A percentile compares a stretch with the other conserved stretches of the same genome.
Evolutionary conservation across 208 protist species (phyloP).

Genomic region (Histomonas meleagridis): DNA sequence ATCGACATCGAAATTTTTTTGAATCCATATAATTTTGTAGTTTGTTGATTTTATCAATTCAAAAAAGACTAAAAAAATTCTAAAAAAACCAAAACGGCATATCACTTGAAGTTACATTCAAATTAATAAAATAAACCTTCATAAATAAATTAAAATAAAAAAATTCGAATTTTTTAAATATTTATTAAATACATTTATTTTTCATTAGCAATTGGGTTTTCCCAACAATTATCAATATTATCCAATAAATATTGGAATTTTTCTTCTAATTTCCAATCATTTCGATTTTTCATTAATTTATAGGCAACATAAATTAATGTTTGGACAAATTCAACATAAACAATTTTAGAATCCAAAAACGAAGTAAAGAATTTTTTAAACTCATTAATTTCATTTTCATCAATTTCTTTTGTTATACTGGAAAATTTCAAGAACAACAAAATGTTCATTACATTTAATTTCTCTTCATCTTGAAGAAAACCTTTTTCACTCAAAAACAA

Average conservation of each 20-base stretch:
- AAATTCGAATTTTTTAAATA: too few species aligned
- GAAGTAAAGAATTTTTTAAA: constrained; percentile 19
- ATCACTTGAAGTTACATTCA: too few species aligned
- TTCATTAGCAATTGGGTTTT: too few species aligned
- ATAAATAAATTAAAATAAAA: too few species aligned
- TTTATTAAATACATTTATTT: too few species aligned
- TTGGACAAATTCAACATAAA: constrained; percentile 26
- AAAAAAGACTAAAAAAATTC: too few species aligned
- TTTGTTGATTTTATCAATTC: too few species aligned
- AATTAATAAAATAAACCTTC: too few species aligned
- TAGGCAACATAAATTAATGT: background rate
- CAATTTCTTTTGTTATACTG: background rate
- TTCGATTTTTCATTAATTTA: background rate
- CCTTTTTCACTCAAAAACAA: background rate
- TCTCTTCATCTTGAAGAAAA: background rate
- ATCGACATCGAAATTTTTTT: too few species aligned
- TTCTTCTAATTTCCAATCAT: background rate
- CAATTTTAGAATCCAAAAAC: background rate
- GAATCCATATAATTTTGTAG: too few species aligned
- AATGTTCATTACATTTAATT: background rate
- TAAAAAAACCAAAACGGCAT: too few species aligned
- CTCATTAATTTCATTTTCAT: background rate
- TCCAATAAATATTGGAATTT: background rate
- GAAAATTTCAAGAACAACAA: background rate
- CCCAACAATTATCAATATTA: background rate